phyloP scores from a whole-genome alignment of 2,329 filamentous ascomycete genomes.

The Paraconiothyrium brasiliense region DNA sequence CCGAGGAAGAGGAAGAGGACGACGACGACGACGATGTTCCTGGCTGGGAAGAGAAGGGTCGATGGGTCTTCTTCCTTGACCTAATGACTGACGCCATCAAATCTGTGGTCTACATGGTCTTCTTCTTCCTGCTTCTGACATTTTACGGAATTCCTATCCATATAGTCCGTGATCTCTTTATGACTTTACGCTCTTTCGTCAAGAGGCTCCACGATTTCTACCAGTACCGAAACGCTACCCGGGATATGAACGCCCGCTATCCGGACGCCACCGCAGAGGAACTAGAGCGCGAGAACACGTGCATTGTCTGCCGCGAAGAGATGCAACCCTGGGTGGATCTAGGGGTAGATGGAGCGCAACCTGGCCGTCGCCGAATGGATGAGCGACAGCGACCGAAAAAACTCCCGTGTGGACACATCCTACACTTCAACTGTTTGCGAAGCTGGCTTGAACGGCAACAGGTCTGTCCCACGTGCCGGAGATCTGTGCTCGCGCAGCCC shows the following conservation, averaged over 20 bases:
- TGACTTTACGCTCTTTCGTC: constrained; percentile 90
- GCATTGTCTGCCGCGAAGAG: constrained; percentile 96
- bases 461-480: constrained; percentile 92
- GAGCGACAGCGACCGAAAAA: constrained; percentile 93
- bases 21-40: constrained; percentile 95
- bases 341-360: constrained; percentile 49
- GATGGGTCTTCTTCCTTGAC: constrained; percentile 90
- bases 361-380: constrained; percentile 63
- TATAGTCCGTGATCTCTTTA: constrained; percentile 93
- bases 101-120: constrained; percentile 85
- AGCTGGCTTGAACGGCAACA: constrained; percentile 98
- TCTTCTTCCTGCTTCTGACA: constrained; percentile 90
- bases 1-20: constrained; percentile 74
- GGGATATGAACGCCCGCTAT: constrained; percentile 91
- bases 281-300: constrained; percentile 85
- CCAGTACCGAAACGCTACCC: constrained; percentile 88
- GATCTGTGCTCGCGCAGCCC: constrained; percentile 71
- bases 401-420: constrained; percentile 92
- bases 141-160: constrained; percentile 98
- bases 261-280: constrained; percentile 91
- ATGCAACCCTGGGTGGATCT: constrained; percentile 80
- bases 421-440: constrained; percentile 93
- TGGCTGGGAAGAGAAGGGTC: constrained; percentile 95
- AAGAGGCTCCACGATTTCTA: constrained; percentile 89
- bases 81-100: constrained; percentile 90